Evolutionary conservation across 176 grass and related monocot genomes (phyloP), one percentile per base, ranked within the genome.

Genomic region (Oryza rufipogon): DNA sequence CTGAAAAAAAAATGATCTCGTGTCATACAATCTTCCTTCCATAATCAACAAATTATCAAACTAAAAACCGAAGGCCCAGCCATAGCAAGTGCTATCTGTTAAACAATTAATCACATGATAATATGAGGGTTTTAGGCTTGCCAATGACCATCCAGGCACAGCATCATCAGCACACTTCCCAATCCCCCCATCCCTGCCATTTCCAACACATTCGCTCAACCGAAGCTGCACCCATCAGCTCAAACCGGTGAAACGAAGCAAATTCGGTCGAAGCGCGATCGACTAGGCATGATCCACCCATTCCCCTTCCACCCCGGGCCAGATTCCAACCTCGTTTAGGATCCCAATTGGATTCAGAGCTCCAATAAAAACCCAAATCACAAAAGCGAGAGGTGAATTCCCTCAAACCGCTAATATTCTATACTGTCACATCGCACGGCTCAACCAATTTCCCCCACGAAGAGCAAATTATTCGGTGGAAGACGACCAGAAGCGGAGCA

Each of bases 1-100:
- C 89, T 90, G 80, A 34, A 51, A 34, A 48, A 36, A 71, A 73
- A 56, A 36, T 23, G 52, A 65, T 19, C 74, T 9, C 79, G 44
- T 25, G 64, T 70, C 34, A 87, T 49, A 73, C 38, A 45, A 45
- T 64, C 74, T 64, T 60, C 41, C n/a, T 69, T 13, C 20, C 28
- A 79, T 6, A 6, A 51, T 79, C 15, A 28, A 16, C 49, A 73
- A 11, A 1, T 5, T 39, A 54, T 76, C 44, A 76, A 84, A 39
- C 71, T 68, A 47, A 41, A 75, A 56, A 11, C 47, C 58, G 47
- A 12, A 36, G 26, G 9, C 16, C 26, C 32, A 5, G 4, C 32
- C 5, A 10, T 8, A 75, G 73, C 28, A 10, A 56, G 6, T 3
- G 3, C 7, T 66, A 52, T 68, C 15, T 8, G 66, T 0, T 48